Evolutionary conservation across 129 eudicot species (phyloP).

Genomic region (Saussurea involucrata): DNA sequence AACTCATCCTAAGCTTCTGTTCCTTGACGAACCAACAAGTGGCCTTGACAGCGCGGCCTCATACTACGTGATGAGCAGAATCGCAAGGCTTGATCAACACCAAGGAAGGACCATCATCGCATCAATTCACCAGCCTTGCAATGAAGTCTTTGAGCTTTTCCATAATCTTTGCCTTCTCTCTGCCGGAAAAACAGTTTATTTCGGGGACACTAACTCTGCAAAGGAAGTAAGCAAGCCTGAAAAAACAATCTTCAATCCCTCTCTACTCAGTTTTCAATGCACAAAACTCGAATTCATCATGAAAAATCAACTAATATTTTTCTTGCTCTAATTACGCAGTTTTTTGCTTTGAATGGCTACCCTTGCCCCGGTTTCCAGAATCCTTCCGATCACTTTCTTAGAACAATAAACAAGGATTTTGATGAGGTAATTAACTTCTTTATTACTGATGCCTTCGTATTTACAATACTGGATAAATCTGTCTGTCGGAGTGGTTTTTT

Average conservation of each 20-base stretch:
- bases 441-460: neutral
- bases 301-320: neutral
- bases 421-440: constrained; percentile 18
- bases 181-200: constrained; percentile 12
- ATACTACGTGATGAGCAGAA: constrained; percentile 27
- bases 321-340: neutral
- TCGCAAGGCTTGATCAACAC: constrained; percentile 17
- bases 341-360: constrained; percentile 26
- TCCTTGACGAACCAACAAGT: constrained; percentile 45
- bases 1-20: constrained; percentile 32
- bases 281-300: neutral
- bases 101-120: constrained; percentile 19
- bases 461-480: too few species aligned
- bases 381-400: constrained; percentile 34
- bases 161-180: constrained; percentile 19
- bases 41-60: constrained; percentile 35
- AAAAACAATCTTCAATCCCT: neutral
- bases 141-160: constrained; percentile 13
- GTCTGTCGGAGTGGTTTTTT: too few species aligned
- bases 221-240: constrained; percentile 5
- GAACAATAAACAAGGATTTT: constrained; percentile 29
- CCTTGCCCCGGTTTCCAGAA: constrained; percentile 28
- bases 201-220: constrained; percentile 2
- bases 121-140: constrained; percentile 24
- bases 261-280: neutral